These are phyloP conservation scores for Pilobolus umbonatus DNA, from an alignment of 192 early-diverging fungal genomes.

Conservation along the genomic window DNA sequence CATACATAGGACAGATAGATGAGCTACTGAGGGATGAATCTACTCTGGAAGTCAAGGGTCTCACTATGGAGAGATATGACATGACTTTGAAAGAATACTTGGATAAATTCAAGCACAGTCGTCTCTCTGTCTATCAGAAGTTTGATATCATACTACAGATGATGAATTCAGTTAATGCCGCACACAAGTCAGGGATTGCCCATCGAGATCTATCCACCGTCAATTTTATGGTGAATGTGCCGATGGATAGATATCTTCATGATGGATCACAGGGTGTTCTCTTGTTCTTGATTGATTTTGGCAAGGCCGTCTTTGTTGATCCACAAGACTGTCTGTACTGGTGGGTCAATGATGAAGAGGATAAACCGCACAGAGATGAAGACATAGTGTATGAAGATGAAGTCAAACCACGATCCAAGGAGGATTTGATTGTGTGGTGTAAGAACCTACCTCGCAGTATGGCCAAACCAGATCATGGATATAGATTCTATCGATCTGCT, in stretches of 20 bases:
- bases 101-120: conserved; percentile 35
- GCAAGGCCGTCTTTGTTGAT: conserved; percentile 48
- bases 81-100: conserved; percentile 48
- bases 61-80: conserved; percentile 52
- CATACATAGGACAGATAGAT: conserved; percentile 47
- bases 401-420: conserved; percentile 26
- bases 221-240: conserved; percentile 53
- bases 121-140: conserved; percentile 45
- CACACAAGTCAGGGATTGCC: conserved; percentile 49
- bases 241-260: conserved; percentile 26
- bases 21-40: conserved; percentile 43
- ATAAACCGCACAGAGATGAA: conserved; percentile 8
- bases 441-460: conserved; percentile 40
- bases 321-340: conserved; percentile 36
- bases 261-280: conserved; percentile 37
- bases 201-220: conserved; percentile 56
- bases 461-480: conserved; percentile 52
- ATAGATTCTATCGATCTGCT: conserved; percentile 50
- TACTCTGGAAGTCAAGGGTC: conserved; percentile 40
- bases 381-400: conserved; percentile 26
- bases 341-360: conserved; percentile 43
- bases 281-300: conserved; percentile 56
- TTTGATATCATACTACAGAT: conserved; percentile 44
- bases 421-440: conserved; percentile 37
- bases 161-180: conserved; percentile 39